A percentile compares a stretch with the other conserved stretches of the same genome.
These are phyloP conservation scores for Wickerhamomyces canadensis DNA, from an alignment of 805 yeast species.

Conservation along the genomic window DNA sequence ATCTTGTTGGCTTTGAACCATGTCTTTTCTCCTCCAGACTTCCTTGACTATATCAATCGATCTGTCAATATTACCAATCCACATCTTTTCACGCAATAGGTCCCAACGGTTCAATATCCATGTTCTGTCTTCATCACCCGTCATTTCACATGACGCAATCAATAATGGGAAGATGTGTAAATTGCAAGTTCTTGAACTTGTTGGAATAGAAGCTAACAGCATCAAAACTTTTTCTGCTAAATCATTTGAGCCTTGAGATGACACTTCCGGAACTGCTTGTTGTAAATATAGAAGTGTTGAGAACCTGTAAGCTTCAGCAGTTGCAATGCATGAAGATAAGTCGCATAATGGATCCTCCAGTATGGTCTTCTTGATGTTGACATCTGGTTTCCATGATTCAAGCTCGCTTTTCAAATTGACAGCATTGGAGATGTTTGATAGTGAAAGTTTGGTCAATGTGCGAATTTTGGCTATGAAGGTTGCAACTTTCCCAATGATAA, in stretches of 20 bases:
- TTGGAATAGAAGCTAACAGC: conserved; percentile 58
- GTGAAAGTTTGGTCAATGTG: conserved; percentile 33
- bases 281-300: conserved; percentile 55
- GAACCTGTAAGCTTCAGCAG: conserved; percentile 65
- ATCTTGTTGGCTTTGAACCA: not conserved
- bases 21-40: conserved; percentile 62
- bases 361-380: conserved; percentile 26
- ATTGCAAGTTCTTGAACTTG: conserved; percentile 47
- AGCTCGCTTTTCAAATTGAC: conserved; percentile 48
- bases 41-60: conserved; percentile 66
- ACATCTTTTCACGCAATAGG: conserved; percentile 43
- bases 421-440: conserved; percentile 47
- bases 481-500: conserved; percentile 61
- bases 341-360: conserved; percentile 48
- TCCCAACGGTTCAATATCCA: conserved; percentile 61
- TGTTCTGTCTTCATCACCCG: conserved; percentile 49
- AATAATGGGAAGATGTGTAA: conserved; percentile 62
- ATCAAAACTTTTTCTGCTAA: conserved; percentile 56
- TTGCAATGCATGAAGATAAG: conserved; percentile 53
- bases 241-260: conserved; percentile 46
- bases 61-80: conserved; percentile 63
- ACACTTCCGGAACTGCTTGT: conserved; percentile 69
- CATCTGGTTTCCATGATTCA: conserved; percentile 50
- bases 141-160: conserved; percentile 62
- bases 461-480: conserved; percentile 46